These are phyloP conservation scores for Rhizoclosmatium globosum DNA, from an alignment of 192 early-diverging fungal genomes.

Conservation along the genomic window DNA sequence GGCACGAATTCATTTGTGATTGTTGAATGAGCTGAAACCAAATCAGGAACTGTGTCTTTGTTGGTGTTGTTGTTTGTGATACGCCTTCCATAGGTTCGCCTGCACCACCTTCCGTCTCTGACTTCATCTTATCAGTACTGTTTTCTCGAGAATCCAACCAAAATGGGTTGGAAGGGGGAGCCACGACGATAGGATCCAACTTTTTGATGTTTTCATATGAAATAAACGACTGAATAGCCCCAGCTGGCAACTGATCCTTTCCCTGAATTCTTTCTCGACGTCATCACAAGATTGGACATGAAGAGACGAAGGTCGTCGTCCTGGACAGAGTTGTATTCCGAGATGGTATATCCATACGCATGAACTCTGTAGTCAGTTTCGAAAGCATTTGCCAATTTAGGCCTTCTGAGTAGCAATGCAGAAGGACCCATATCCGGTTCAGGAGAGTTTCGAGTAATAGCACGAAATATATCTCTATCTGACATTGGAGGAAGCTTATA, in stretches of 20 bases:
- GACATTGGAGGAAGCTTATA: not conserved
- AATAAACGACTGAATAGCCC: not conserved
- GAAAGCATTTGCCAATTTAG: no score
- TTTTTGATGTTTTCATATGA: not conserved
- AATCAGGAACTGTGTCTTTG: not conserved
- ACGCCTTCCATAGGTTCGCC: no score
- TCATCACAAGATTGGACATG: constrained; percentile 3
- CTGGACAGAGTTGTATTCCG: constrained; percentile 5
- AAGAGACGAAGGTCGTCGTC: constrained; percentile 1
- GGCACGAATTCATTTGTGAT: not conserved
- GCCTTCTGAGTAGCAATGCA: no score
- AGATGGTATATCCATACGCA: constrained; percentile 14
- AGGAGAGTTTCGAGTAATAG: constrained; percentile 33
- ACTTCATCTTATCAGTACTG: no score
- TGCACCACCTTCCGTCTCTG: no score
- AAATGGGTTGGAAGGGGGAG: no score
- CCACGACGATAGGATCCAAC: constrained; percentile 5
- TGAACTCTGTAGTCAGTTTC: constrained; percentile 36
- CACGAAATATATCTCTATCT: constrained; percentile 1
- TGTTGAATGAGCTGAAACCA: no score
- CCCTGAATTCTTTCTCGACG: not conserved
- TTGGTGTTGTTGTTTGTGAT: not conserved
- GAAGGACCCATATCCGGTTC: constrained; percentile 1
- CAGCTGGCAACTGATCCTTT: not conserved
- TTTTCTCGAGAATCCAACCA: no score